Percentiles rank a stretch among this genome's conserved stretches.
phyloP scores from a whole-genome alignment of 2,329 filamentous ascomycete species.

The Diplodia scrobiculata region DNA sequence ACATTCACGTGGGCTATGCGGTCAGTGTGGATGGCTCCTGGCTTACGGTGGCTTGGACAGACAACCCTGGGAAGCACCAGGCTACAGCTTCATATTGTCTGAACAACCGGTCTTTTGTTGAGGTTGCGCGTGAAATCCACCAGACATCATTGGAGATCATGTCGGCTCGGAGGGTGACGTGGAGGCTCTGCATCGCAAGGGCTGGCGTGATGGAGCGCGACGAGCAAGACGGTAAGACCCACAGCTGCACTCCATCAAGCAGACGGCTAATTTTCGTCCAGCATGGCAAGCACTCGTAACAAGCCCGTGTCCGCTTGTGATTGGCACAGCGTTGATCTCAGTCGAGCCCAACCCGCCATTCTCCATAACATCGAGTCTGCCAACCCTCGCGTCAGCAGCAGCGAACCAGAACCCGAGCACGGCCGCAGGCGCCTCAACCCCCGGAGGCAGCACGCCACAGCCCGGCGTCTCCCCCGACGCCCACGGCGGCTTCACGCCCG shows the following conservation, averaged over 20 bases:
- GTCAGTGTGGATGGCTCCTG: constrained; percentile 74
- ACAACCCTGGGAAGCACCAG: constrained; percentile 73
- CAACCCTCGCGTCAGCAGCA: constrained; percentile 31
- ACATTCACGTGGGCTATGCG: constrained; percentile 78
- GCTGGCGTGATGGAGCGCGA: constrained; percentile 67
- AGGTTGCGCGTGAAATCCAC: constrained; percentile 77
- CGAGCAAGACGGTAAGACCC: constrained; percentile 59
- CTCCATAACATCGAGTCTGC: constrained; percentile 59
- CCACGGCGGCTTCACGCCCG: constrained; percentile 58
- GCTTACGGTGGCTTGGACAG: constrained; percentile 79
- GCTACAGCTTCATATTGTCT: constrained; percentile 74
- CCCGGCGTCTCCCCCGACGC: constrained; percentile 41
- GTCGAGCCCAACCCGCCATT: constrained; percentile 67
- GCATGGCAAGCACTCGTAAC: constrained; percentile 43
- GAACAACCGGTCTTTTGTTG: constrained; percentile 61
- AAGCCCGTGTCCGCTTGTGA: constrained; percentile 42
- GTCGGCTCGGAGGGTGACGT: constrained; percentile 68
- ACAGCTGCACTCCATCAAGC: background rate
- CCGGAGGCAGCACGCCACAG: constrained; percentile 41
- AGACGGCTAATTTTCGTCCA: background rate
- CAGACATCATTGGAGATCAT: constrained; percentile 74
- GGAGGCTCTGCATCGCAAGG: constrained; percentile 75
- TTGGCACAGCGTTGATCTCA: constrained; percentile 59
- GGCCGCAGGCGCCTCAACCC: constrained; percentile 20
- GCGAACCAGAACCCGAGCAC: constrained; percentile 27